A percentile compares a stretch with the other conserved stretches of the same genome.
Conservation (phyloP, 768 basidiomycete species). For the Leccinellum rugosiceps region DNA sequence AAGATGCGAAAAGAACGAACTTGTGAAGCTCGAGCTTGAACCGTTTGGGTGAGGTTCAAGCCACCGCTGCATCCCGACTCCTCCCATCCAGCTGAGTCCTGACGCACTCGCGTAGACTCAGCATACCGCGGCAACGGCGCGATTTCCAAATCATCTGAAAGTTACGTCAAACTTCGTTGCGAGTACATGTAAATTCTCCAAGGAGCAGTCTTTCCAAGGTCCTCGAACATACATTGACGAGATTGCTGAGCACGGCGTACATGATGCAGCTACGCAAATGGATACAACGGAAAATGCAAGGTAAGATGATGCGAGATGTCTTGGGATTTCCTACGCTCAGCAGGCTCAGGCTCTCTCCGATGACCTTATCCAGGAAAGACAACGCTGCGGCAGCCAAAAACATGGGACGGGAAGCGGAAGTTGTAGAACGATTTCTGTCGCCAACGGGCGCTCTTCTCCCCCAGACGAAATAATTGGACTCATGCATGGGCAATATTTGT, state of each 20-base stretch:
- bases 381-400: too few species aligned
- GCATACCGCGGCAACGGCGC: not conserved
- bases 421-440: not conserved
- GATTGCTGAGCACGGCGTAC: conserved; percentile 27
- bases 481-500: too few species aligned
- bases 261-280: conserved; percentile 28
- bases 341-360: too few species aligned
- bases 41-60: not conserved
- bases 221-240: conserved; percentile 30
- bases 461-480: not conserved
- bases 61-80: not conserved
- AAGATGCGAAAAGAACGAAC: not conserved
- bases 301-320: conserved; percentile 4
- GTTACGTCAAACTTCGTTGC: not conserved
- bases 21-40: not conserved
- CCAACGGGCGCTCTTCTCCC: not conserved
- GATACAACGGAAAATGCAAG: conserved; percentile 23
- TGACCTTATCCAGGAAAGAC: too few species aligned
- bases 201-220: conserved; percentile 8
- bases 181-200: conserved; percentile 9
- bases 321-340: too few species aligned
- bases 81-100: not conserved
- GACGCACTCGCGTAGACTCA: not conserved
- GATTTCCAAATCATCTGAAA: not conserved
- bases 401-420: too few species aligned